phyloP scores from a whole-genome alignment of 1,284 basidiomycete genomes.

The Ustilago shanxiensis region DNA sequence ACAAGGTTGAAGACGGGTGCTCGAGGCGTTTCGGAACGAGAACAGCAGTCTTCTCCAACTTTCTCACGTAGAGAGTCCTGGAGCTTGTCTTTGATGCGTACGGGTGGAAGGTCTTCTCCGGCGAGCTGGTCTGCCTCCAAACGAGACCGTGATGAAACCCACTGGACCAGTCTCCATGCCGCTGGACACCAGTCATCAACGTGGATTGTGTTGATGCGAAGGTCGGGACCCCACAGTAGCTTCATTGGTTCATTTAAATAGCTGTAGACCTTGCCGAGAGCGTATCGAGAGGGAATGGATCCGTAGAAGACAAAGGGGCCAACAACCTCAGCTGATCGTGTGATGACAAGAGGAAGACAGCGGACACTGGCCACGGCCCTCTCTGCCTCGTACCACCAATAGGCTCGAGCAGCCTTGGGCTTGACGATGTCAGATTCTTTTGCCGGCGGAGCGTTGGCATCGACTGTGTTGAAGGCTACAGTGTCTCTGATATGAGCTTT shows the following conservation, averaged over 20 bases:
- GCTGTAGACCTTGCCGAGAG: slow-evolving; percentile 40
- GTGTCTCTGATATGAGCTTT: slow-evolving; percentile 59
- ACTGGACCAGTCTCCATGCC: slow-evolving; percentile 43
- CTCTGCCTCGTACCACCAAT: slow-evolving; percentile 62
- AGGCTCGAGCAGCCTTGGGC: slow-evolving; percentile 36
- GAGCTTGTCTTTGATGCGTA: slow-evolving; percentile 45
- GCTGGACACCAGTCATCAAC: slow-evolving; percentile 53
- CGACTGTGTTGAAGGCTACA: slow-evolving; percentile 40
- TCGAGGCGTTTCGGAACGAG: slow-evolving; percentile 38
- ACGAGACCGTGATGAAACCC: slow-evolving; percentile 41
- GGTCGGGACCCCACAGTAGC: slow-evolving; percentile 52
- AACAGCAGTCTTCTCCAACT: slow-evolving; percentile 38
- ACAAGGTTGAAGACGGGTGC: slow-evolving; percentile 61
- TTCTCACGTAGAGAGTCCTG: slow-evolving; percentile 43
- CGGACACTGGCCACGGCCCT: slow-evolving; percentile 49
- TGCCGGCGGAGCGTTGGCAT: slow-evolving; percentile 33
- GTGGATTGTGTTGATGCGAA: slow-evolving; percentile 55
- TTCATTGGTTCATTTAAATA: slow-evolving; percentile 47
- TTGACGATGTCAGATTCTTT: slow-evolving; percentile 43
- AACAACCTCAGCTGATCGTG: slow-evolving; percentile 54
- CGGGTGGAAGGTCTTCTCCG: slow-evolving; percentile 48
- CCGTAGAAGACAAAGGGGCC: slow-evolving; percentile 45
- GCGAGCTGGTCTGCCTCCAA: slow-evolving; percentile 35
- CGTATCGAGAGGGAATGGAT: slow-evolving; percentile 32
- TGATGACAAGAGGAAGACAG: slow-evolving; percentile 49